Evolutionary conservation across 805 yeast species (phyloP), one percentile per base, ranked within the genome.

Genomic region (Komagataella pastoris): DNA sequence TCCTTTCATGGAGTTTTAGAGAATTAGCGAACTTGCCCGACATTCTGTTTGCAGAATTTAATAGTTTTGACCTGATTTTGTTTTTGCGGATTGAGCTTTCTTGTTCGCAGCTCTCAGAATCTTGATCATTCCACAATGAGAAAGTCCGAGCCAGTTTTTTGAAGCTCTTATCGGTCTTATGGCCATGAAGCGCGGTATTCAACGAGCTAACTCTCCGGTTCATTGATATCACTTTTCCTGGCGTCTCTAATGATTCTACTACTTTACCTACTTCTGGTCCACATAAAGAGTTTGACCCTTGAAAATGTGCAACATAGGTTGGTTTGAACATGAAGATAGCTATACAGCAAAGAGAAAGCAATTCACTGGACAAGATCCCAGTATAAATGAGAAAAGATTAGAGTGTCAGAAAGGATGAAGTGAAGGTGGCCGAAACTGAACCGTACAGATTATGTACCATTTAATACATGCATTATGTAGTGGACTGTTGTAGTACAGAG

Each of bases 131-230:
- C 53, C 51, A 58, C 49, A 58, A 57, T 5, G 59, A 49, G 17
- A 61, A 51, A 45, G 55, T 60, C 50, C 56, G 58, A 14, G 66
- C 66, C 12, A 61, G 51, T 51, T 58, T 55, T 51, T 52, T 43
- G 7, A 52, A 47, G 17, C 54, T 47, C 19, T 45, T 50, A 7
- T 50, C 53, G 12, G 47, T 50, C 24, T 44, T 50, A 12, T 10
- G 7, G 17, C 17, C 40, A 30, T 44, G 36, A 18, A 19, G 36
- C n/a, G 19, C 12, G 21, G 40, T 40, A 36, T 24, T 30, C 40
- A 30, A 8, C 5, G 40, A 30, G 40, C n/a, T 30, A 14, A 30
- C 14, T 30, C 40, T 30, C 6, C 40, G 40, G 23, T 21, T 21
- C 10, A 14, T 30, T 10, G 40, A 3, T 30, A 30, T 30, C 40